Evolutionary conservation across 2,329 filamentous ascomycete genomes (phyloP), one percentile per base, ranked within the genome.

Genomic region (Thermomyces lanuginosus): DNA sequence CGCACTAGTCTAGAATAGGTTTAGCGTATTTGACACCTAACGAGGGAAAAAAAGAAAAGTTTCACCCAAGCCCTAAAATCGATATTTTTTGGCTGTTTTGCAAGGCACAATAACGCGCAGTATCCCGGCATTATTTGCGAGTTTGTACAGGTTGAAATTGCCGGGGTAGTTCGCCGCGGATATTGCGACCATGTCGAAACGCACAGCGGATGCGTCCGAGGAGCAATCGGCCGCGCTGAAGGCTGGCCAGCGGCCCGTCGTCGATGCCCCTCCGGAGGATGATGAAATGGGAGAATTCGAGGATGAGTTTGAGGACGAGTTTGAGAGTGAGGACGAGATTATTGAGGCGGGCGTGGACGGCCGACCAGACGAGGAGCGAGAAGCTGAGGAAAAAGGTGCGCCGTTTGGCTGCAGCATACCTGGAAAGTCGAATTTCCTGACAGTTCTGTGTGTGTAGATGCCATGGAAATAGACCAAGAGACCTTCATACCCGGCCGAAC

Each of bases 401-500:
- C 47, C 31, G n/a, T n/a, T n/a, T n/a, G n/a, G n/a, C n/a, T n/a
- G n/a, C n/a, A n/a, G n/a, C n/a, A n/a, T n/a, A n/a, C n/a, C n/a
- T n/a, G n/a, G n/a, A n/a, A n/a, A n/a, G n/a, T n/a, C n/a, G n/a
- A n/a, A n/a, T n/a, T n/a, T n/a, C n/a, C n/a, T n/a, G n/a, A n/a
- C n/a, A n/a, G n/a, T n/a, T n/a, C n/a, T n/a, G n/a, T n/a, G n/a
- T n/a, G n/a, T 17, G 28, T 49, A 67, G 74, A 74, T 44, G 78
- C 75, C 26, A 95, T 93, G 84, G 80, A 93, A 22, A 71, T 93
- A 27, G 86, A 95, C 56, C 78, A 86, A 46, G 76, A 79, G 51
- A 92, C 83, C 21, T 98, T 95, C 56, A 93, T 98, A 44, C 83
- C 92, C 39, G 89, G 89, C 37, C 72, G 89, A 45, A 82, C 83